These are phyloP conservation scores for Plantago elongata DNA, from an alignment of 257 asterid genomes.

Conservation along the genomic window DNA sequence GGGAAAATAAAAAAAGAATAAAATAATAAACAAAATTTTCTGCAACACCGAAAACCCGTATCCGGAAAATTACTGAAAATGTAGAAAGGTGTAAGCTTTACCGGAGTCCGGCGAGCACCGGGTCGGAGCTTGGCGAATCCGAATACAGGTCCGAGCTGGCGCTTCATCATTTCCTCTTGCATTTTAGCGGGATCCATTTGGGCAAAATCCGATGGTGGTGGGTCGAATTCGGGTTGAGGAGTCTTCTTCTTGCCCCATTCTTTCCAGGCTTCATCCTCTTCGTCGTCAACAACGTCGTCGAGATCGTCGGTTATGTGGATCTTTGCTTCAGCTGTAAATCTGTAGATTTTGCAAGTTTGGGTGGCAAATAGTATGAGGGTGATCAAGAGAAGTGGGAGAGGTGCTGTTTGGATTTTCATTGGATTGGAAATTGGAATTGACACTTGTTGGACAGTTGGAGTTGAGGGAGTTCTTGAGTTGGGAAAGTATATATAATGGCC, in stretches of 20 bases:
- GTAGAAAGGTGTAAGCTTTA: slow-evolving; percentile 16
- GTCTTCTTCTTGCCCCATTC: slow-evolving; percentile 72
- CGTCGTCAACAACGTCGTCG: slow-evolving; percentile 78
- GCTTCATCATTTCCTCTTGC: slow-evolving; percentile 72
- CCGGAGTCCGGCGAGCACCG: slow-evolving; percentile 62
- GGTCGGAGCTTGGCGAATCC: slow-evolving; percentile 91
- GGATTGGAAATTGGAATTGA: background rate
- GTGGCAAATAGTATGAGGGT: slow-evolving; percentile 37
- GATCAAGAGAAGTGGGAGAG: slow-evolving; percentile 20
- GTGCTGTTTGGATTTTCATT: slow-evolving; percentile 27
- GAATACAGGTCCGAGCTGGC: slow-evolving; percentile 68
- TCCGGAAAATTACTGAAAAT: background rate
- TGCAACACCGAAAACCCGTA: too few relatives aligned
- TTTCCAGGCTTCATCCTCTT: slow-evolving; percentile 79
- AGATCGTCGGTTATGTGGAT: slow-evolving; percentile 80
- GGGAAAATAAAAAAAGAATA: background rate
- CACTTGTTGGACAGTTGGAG: too few relatives aligned
- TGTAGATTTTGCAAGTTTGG: slow-evolving; percentile 21
- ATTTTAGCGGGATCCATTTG: slow-evolving; percentile 40
- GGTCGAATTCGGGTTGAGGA: slow-evolving; percentile 53
- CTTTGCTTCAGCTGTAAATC: slow-evolving; percentile 43
- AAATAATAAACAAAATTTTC: background rate
- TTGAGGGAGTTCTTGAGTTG: background rate
- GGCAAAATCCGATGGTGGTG: slow-evolving; percentile 58
- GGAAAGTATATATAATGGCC: slow-evolving; percentile 13